Percentiles rank a stretch among this genome's conserved stretches.
Conservation (phyloP, 2,329 filamentous ascomycete genomes). For the Ophiostoma novo-ulmi region DNA sequence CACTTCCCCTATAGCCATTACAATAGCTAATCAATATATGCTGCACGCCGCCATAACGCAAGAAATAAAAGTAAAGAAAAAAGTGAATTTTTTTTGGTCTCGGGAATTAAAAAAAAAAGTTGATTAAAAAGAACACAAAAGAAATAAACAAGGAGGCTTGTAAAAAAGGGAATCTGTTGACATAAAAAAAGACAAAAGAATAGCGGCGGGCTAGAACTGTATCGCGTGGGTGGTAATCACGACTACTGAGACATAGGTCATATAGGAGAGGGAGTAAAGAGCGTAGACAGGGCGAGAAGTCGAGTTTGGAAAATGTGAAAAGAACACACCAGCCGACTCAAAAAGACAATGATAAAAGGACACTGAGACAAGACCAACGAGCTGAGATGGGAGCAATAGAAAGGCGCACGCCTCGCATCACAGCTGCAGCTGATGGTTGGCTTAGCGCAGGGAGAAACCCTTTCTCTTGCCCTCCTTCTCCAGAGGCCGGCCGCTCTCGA, state of each 20-base stretch:
- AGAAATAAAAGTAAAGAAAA: conserved; percentile 14
- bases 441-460: conserved; percentile 96
- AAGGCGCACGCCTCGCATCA: not conserved
- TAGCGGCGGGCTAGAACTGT: conserved; percentile 54
- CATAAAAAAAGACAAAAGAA: conserved; percentile 38
- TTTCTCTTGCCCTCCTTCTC: conserved; percentile 99
- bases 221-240: conserved; percentile 46
- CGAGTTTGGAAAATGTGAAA: not conserved
- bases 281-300: conserved; percentile 26
- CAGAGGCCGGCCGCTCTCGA: conserved; percentile 91
- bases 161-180: conserved; percentile 39
- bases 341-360: not conserved
- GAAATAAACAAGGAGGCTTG: conserved; percentile 40
- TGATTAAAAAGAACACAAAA: conserved; percentile 41
- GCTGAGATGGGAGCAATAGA: not conserved
- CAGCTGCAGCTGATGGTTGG: conserved; percentile 24
- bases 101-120: conserved; percentile 41
- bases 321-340: not conserved
- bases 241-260: conserved; percentile 49
- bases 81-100: conserved; percentile 30
- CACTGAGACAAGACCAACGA: not conserved
- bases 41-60: conserved; percentile 18
- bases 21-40: conserved; percentile 16
- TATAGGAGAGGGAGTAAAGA: conserved; percentile 34
- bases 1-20: conserved; percentile 5